A percentile compares a stretch with the other conserved stretches of the same genome.
phyloP scores from a whole-genome alignment of 176 grass and related monocot genomes.

The Elymus sibiricus region DNA sequence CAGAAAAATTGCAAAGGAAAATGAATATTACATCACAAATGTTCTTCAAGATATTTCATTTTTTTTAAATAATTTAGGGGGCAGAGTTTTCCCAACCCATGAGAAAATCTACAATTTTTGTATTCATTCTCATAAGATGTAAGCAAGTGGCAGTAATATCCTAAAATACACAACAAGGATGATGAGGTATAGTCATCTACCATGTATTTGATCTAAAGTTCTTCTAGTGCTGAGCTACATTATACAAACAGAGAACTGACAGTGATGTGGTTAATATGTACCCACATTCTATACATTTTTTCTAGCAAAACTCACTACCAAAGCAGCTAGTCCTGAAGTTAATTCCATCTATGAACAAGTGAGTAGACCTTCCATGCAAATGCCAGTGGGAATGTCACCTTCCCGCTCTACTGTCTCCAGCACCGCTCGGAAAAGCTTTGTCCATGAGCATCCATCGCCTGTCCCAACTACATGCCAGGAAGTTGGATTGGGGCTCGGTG shows the following conservation, averaged over 20 bases:
- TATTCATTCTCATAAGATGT: neutral
- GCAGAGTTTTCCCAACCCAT: neutral
- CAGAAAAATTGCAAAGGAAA: neutral
- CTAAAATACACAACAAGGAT: neutral
- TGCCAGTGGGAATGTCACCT: neutral
- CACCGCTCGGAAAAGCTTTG: constrained; percentile 75
- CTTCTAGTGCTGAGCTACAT: constrained; percentile 43
- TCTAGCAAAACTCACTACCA: constrained; percentile 36
- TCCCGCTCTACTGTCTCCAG: constrained; percentile 61
- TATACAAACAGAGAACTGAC: constrained; percentile 18
- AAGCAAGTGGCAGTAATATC: neutral
- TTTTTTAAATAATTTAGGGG: neutral
- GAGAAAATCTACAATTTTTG: neutral
- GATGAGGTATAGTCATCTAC: constrained; percentile 26
- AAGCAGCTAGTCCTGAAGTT: constrained; percentile 27
- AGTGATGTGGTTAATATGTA: constrained; percentile 11
- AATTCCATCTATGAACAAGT: constrained; percentile 64
- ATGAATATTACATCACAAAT: neutral
- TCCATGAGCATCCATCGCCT: constrained; percentile 64
- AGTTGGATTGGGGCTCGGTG: constrained; percentile 62
- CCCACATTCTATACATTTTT: constrained; percentile 43
- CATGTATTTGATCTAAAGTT: constrained; percentile 37
- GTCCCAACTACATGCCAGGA: constrained; percentile 48
- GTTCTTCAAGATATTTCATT: neutral
- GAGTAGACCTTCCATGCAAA: constrained; percentile 57